These are phyloP conservation scores for Tilletia setariae DNA, from an alignment of 1,284 basidiomycete species.

Conservation along the genomic window DNA sequence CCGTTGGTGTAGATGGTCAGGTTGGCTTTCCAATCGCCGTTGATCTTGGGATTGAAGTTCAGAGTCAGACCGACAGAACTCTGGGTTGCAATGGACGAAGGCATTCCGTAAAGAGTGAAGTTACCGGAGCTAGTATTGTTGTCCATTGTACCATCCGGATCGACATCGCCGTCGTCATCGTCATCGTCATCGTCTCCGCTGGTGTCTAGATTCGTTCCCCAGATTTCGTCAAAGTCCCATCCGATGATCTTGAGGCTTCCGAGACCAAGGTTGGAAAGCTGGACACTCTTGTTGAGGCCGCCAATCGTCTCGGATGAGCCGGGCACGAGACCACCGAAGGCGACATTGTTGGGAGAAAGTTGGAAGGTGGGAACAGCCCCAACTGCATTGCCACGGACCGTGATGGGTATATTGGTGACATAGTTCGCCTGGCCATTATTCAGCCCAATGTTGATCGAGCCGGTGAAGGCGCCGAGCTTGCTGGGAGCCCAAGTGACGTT, in stretches of 20 bases:
- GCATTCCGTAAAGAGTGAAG: slow-evolving; percentile 22
- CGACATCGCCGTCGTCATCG: background rate
- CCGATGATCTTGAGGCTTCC: background rate
- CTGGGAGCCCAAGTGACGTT: slow-evolving; percentile 23
- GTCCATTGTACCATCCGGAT: slow-evolving; percentile 14
- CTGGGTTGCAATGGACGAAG: slow-evolving; percentile 17
- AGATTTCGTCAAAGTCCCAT: slow-evolving; percentile 17
- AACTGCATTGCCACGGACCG: slow-evolving; percentile 16
- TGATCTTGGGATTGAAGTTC: slow-evolving; percentile 22
- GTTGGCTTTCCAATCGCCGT: slow-evolving; percentile 17
- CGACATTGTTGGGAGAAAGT: slow-evolving; percentile 21
- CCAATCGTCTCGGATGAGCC: slow-evolving; percentile 18
- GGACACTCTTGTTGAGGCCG: slow-evolving; percentile 20
- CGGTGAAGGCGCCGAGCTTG: background rate
- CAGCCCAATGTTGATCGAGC: slow-evolving; percentile 13
- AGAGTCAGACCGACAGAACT: slow-evolving; percentile 18
- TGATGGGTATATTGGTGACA: slow-evolving; percentile 20
- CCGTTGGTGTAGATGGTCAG: slow-evolving; percentile 22
- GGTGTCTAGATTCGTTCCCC: background rate
- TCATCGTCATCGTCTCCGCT: slow-evolving; percentile 16
- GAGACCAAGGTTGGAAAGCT: slow-evolving; percentile 20
- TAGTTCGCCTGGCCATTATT: background rate
- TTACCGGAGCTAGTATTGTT: slow-evolving; percentile 21
- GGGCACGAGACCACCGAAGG: slow-evolving; percentile 21
- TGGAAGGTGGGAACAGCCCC: slow-evolving; percentile 13